Percentiles rank a stretch among this genome's conserved stretches.
These are phyloP conservation scores for Bathelium albidoporum DNA, from an alignment of 495 filamentous ascomycete species.

Conservation along the genomic window DNA sequence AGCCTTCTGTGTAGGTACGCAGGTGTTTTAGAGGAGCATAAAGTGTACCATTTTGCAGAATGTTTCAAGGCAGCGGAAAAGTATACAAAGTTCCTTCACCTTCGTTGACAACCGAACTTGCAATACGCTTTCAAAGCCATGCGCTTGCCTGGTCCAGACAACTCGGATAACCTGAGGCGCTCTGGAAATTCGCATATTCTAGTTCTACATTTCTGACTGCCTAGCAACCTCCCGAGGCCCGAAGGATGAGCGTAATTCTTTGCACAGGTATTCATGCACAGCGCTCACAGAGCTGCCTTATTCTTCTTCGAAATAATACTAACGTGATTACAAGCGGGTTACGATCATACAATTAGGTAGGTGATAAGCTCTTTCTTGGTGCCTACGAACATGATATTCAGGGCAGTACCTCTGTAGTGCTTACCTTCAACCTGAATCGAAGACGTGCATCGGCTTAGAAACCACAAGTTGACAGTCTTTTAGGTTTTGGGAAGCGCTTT, in stretches of 20 bases:
- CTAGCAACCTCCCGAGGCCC: background rate
- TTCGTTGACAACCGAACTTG: background rate
- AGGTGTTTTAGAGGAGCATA: background rate
- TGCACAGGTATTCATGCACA: conserved; percentile 54
- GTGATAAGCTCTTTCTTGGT: conserved; percentile 26
- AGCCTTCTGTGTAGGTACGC: background rate
- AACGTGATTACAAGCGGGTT: conserved; percentile 56
- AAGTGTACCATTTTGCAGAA: too few relatives aligned
- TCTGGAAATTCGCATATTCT: too few relatives aligned
- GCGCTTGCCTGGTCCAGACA: too few relatives aligned
- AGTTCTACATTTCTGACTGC: too few relatives aligned
- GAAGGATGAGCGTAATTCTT: conserved; percentile 71
- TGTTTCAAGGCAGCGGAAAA: too few relatives aligned
- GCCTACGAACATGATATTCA: too few relatives aligned
- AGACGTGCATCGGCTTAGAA: too few relatives aligned
- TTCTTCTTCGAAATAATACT: conserved; percentile 16
- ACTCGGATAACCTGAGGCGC: too few relatives aligned
- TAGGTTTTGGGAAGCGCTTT: conserved; percentile 97
- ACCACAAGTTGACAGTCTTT: conserved; percentile 6
- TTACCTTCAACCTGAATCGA: too few relatives aligned
- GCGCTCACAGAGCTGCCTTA: conserved; percentile 20
- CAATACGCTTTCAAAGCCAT: background rate
- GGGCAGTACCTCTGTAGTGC: too few relatives aligned
- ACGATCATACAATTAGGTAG: conserved; percentile 97
- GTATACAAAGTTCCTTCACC: background rate